A percentile compares a stretch with the other conserved stretches of the same genome.
These are phyloP conservation scores for Globisporangium spinosum DNA, from an alignment of 352 stramenopile genomes.

Conservation along the genomic window DNA sequence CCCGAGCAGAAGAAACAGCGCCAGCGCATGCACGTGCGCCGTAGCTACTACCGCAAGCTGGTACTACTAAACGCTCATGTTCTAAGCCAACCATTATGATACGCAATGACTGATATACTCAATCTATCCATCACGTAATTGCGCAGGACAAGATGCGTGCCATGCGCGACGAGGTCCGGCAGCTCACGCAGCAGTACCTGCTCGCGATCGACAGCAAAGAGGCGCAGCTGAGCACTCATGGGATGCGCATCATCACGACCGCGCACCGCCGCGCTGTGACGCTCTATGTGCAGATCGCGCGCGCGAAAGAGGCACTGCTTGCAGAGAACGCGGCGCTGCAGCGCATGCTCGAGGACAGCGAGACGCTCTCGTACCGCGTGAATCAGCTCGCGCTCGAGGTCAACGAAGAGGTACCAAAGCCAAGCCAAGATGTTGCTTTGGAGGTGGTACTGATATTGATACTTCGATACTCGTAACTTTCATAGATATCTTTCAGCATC, in stretches of 20 bases:
- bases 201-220: slow-evolving; percentile 13
- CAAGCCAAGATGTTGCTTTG: not conserved
- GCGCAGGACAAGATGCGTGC: slow-evolving; percentile 32
- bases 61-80: slow-evolving; percentile 12
- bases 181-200: slow-evolving; percentile 37
- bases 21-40: slow-evolving; percentile 55
- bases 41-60: slow-evolving; percentile 44
- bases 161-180: slow-evolving; percentile 30
- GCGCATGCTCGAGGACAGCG: not conserved
- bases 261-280: slow-evolving; percentile 8
- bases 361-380: slow-evolving; percentile 23
- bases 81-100: too few relatives aligned
- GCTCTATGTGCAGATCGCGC: not conserved
- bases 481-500: slow-evolving; percentile 5
- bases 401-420: slow-evolving; percentile 12
- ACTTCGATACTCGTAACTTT: not conserved
- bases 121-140: not conserved
- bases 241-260: slow-evolving; percentile 6
- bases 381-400: slow-evolving; percentile 40
- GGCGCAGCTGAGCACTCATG: slow-evolving; percentile 7
- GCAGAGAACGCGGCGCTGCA: slow-evolving; percentile 3
- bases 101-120: too few relatives aligned
- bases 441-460: not conserved
- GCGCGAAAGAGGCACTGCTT: not conserved
- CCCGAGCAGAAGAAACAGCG: slow-evolving; percentile 45